phyloP scores from a whole-genome alignment of 75 land plant genomes.

The Sequoiadendron giganteum region DNA sequence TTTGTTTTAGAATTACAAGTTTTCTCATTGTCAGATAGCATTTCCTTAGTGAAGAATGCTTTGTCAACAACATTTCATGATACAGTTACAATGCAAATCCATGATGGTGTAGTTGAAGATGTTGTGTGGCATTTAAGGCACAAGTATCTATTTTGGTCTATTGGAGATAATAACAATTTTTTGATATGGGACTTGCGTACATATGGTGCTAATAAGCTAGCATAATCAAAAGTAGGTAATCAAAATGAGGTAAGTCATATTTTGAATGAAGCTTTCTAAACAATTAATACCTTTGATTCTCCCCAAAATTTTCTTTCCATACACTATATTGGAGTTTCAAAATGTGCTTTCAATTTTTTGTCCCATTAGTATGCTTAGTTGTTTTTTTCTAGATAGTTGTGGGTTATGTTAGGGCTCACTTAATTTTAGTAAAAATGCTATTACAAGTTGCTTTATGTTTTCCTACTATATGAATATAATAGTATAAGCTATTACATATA shows the following conservation, averaged over 20 bases:
- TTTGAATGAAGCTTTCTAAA: neutral
- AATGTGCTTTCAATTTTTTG: neutral
- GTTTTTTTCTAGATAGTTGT: neutral
- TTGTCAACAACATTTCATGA: neutral
- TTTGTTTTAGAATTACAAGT: neutral
- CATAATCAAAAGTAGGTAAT: conserved; percentile 76
- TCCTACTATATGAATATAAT: no score
- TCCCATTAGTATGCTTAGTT: neutral
- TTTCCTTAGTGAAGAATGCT: neutral
- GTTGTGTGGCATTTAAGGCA: conserved; percentile 92
- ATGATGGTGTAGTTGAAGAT: conserved; percentile 83
- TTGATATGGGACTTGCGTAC: conserved; percentile 82
- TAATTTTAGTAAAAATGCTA: no score
- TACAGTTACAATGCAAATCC: no score
- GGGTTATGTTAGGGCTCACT: no score
- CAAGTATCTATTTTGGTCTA: conserved; percentile 86
- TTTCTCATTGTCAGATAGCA: neutral
- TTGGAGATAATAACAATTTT: conserved; percentile 82
- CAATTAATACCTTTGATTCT: neutral
- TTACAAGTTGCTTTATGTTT: no score
- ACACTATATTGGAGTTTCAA: neutral
- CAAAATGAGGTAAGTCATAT: conserved; percentile 67
- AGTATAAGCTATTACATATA: no score
- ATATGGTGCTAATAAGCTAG: conserved; percentile 52
- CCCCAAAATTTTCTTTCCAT: neutral